Evolutionary conservation across 2,329 filamentous ascomycete species (phyloP), one percentile per base, ranked within the genome.

Genomic region (Aspergillus clavatus): DNA sequence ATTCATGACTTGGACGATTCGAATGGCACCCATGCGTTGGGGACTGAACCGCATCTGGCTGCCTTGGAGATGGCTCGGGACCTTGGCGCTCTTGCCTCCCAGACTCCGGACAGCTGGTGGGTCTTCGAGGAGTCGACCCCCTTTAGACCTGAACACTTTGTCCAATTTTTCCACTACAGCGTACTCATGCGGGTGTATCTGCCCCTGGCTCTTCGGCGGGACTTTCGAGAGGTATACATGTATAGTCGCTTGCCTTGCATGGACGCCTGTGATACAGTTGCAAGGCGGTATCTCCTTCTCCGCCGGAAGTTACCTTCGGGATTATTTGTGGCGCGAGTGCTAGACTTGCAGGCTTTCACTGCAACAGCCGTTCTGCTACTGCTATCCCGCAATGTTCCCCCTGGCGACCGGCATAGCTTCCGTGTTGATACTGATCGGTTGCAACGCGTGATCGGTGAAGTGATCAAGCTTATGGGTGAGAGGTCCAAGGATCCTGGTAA

Each of bases 311-410:
- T 53, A 8, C 46, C 51, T 1, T 38, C 45, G 2, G 51, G 51
- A 5, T 22, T 55, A 8, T 55, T 55, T 23, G 38, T 45, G 2
- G 35, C 47, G 7, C 39, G 43, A 31, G 11, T 54, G 3, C 28
- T 55, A 6, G 53, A 55, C 42, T 22, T 55, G 5, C 53, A 53
- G 16, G 53, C 49, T 3, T 51, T 55, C 14, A 48, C 45, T 4
- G 48, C 53, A 6, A 43, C 43, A 7, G 47, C 47, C 4, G 39
- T 50, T 2, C 43, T 55, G 7, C 40, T 55, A 2, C 43, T 55
- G 14, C 43, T 43, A 11, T 52, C 53, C 3, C 42, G 50, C 8
- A 45, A 29, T 14, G 36, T 33, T 8, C 39, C 44, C 11, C 42
- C 44, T 2, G 14, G 40, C 1, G 50, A 48, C 16, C 38, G 41